phyloP scores from a whole-genome alignment of 78 protist genomes.

The Salpingoeca rosetta region DNA sequence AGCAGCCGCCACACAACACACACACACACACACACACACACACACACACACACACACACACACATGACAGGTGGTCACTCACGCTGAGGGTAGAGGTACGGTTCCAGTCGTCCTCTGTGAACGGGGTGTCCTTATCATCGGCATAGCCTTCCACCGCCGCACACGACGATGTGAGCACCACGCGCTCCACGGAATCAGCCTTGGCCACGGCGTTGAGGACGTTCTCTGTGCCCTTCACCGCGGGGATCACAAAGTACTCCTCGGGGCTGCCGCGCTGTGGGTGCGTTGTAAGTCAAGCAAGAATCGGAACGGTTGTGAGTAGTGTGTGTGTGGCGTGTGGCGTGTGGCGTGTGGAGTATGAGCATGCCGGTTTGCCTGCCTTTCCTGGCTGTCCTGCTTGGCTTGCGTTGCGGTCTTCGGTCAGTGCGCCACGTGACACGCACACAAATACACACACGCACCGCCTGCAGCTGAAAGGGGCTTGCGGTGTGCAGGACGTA shows the following conservation, averaged over 20 bases:
- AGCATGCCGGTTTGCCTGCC: too few species aligned
- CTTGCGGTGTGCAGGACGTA: constrained; percentile 39
- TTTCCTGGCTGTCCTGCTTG: too few species aligned
- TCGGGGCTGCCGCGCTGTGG: background rate
- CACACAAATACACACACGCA: background rate
- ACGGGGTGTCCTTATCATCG: background rate
- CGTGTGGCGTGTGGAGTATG: too few species aligned
- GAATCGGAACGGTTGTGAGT: too few species aligned
- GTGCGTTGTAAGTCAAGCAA: background rate
- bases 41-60: too few species aligned
- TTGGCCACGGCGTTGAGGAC: constrained; percentile 19
- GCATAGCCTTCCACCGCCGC: background rate
- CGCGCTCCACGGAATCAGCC: constrained; percentile 12
- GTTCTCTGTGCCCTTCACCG: constrained; percentile 26
- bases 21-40: too few species aligned
- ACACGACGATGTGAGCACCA: constrained; percentile 8
- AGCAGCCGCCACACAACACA: too few species aligned
- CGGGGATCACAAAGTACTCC: constrained; percentile 13
- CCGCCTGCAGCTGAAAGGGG: constrained; percentile 17
- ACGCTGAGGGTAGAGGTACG: background rate
- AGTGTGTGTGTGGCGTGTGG: too few species aligned
- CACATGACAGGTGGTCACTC: too few species aligned
- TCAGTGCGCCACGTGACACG: background rate
- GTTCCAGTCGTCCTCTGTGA: constrained; percentile 37
- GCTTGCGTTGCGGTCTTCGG: too few species aligned